Evolutionary conservation across 169 alveolate species (phyloP), one percentile per base, ranked within the genome.

Genomic region (Plasmodium gallinaceum): DNA sequence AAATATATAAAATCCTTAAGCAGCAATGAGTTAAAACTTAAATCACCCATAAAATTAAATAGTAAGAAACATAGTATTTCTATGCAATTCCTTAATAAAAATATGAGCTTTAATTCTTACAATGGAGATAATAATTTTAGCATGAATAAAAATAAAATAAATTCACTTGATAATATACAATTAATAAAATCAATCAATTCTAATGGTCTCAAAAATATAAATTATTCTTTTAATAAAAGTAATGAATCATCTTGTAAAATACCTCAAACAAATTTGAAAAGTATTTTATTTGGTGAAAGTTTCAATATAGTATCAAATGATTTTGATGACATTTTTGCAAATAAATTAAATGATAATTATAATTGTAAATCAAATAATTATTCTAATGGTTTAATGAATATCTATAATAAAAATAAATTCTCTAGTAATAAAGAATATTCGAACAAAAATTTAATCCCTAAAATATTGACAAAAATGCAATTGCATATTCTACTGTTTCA

Each of bases 401-500:
- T 20, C 14, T 8, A 45, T 3, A 18, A 45, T n/a, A 9, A 8
- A 8, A 57, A 16, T 26, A 73, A 32, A 6, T 24, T 32, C 32
- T n/a, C 60, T 24, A 73, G 6, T 24, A 18, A 54, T 20, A 73
- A 37, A 16, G 71, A 73, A 16, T 12, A 48, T 5, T 43, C 64
- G 0, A 76, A 37, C 24, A 62, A 60, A 75, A 66, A 64, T 26
- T 58, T 20, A 48, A 22, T 42, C 72, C 52, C 75, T 60, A 80
- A 54, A 80, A 68, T 80, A 58, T 58, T 80, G 5, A 51, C 90
- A 8, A 80, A 80, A 71, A 48, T 60, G 42, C 90, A 80, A 26
- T 46, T 80, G 39, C 90, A 80, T 14, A 80, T 80, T 65, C 80
- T 80, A 7, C 32, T 80, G 43, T 80, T 48, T 58, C 90, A 80